Evolutionary conservation across 352 stramenopile species (phyloP).

Genomic region (Paralagenidium karlingii): DNA sequence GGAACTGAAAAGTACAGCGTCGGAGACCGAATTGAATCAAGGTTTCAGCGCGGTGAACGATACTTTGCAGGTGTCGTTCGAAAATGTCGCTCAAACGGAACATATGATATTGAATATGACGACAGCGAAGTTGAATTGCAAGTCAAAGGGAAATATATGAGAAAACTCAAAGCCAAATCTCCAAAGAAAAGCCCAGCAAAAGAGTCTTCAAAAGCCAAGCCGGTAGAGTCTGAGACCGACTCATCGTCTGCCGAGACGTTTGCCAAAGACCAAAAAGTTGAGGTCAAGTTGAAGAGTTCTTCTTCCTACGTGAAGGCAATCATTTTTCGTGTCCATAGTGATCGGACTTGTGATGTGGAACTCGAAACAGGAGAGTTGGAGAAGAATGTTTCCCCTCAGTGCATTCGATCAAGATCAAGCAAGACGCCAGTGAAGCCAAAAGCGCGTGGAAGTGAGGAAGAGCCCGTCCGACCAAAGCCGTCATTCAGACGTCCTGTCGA

Average conservation of each 20-base stretch:
- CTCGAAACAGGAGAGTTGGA: constrained; percentile 50
- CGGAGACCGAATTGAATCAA: constrained; percentile 33
- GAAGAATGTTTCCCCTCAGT: constrained; percentile 15
- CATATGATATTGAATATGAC: constrained; percentile 41
- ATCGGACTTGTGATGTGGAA: constrained; percentile 56
- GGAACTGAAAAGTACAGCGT: constrained; percentile 11
- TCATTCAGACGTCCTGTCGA: constrained; percentile 11
- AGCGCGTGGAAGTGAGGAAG: constrained; percentile 17
- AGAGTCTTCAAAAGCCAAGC: constrained; percentile 1
- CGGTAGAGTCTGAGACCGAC: constrained; percentile 10
- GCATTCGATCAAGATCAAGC: constrained; percentile 15
- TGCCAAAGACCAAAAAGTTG: constrained; percentile 37
- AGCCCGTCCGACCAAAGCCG: constrained; percentile 26
- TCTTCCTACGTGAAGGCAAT: constrained; percentile 29
- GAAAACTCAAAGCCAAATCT: constrained; percentile 17
- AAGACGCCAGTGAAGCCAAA: constrained; percentile 13
- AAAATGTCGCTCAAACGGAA: constrained; percentile 15
- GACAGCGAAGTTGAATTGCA: constrained; percentile 47
- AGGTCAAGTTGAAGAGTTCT: constrained; percentile 34
- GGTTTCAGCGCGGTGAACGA: constrained; percentile 19
- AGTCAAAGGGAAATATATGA: constrained; percentile 33
- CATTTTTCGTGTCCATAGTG: constrained; percentile 23
- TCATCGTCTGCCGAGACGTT: constrained; percentile 23
- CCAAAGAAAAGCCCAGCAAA: constrained; percentile 11
- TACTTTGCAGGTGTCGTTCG: constrained; percentile 34